phyloP scores from a whole-genome alignment of 495 filamentous ascomycete species.

The Lasiosphaeria ovina region DNA sequence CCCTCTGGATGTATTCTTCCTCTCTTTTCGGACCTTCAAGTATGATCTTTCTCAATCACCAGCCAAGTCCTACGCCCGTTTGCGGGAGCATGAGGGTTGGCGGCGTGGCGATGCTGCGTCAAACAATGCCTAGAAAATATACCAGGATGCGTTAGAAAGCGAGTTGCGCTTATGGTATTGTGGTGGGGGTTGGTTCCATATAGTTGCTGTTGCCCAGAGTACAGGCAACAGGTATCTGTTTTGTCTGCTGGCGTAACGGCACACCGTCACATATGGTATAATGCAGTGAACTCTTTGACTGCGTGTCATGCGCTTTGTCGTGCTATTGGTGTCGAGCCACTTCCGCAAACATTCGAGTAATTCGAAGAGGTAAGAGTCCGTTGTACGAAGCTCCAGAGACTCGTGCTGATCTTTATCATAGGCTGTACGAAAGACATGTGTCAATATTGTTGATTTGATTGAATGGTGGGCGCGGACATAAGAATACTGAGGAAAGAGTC shows the following conservation, averaged over 20 bases:
- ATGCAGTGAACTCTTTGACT: neutral
- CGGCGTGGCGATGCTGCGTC: neutral
- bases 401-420: neutral
- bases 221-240: too few relatives aligned
- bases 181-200: too few relatives aligned
- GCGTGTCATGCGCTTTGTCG: conserved; percentile 9
- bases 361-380: neutral
- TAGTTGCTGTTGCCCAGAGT: too few relatives aligned
- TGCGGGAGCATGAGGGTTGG: conserved; percentile 8
- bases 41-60: conserved; percentile 3
- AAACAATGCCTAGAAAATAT: neutral
- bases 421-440: conserved; percentile 8
- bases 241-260: too few relatives aligned
- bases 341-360: neutral
- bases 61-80: neutral
- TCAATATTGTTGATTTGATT: conserved; percentile 12
- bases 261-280: conserved; percentile 7
- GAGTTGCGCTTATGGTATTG: too few relatives aligned
- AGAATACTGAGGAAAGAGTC: neutral
- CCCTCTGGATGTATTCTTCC: too few relatives aligned
- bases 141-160: conserved; percentile 5
- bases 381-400: neutral
- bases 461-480: neutral
- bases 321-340: conserved; percentile 4
- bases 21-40: too few relatives aligned